These are phyloP conservation scores for Phytophthora niederhauseri DNA, from an alignment of 352 stramenopile species.

Conservation along the genomic window DNA sequence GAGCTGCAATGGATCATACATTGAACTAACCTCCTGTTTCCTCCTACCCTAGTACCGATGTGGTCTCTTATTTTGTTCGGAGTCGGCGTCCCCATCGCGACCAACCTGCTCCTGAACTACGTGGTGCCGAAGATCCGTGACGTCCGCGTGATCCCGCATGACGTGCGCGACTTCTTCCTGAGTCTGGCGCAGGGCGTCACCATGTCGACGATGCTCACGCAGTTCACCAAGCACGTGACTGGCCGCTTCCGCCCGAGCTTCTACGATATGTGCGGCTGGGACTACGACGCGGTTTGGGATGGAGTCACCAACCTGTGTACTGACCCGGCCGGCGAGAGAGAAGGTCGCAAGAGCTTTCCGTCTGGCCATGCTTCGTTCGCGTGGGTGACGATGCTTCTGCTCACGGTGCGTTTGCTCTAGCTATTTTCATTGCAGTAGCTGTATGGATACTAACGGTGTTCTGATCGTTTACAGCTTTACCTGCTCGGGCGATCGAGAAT, in stretches of 20 bases:
- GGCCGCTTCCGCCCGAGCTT: conserved; percentile 77
- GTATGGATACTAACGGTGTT: conserved; percentile 3
- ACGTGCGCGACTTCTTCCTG: conserved; percentile 75
- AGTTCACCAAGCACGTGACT: conserved; percentile 72
- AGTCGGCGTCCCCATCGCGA: conserved; percentile 39
- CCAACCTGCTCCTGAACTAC: conserved; percentile 58
- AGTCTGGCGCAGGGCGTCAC: conserved; percentile 49
- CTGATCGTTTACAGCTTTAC: conserved; percentile 50
- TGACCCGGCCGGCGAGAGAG: conserved; percentile 49
- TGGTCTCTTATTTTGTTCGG: conserved; percentile 38
- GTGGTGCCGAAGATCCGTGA: conserved; percentile 47
- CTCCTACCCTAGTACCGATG: conserved; percentile 46
- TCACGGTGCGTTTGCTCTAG: conserved; percentile 48
- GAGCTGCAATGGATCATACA: not conserved
- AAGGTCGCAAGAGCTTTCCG: conserved; percentile 73
- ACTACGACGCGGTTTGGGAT: conserved; percentile 64
- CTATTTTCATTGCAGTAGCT: not conserved
- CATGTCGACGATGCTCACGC: conserved; percentile 57
- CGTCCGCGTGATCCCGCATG: conserved; percentile 54
- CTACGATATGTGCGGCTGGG: conserved; percentile 77
- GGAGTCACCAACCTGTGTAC: conserved; percentile 67
- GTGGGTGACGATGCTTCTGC: conserved; percentile 69
- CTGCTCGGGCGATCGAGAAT: conserved; percentile 70
- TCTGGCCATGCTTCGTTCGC: conserved; percentile 72
- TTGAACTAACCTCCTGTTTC: not conserved